Evolutionary conservation across 441 rosid genomes (phyloP).

Genomic region (Corymbia calophylla): DNA sequence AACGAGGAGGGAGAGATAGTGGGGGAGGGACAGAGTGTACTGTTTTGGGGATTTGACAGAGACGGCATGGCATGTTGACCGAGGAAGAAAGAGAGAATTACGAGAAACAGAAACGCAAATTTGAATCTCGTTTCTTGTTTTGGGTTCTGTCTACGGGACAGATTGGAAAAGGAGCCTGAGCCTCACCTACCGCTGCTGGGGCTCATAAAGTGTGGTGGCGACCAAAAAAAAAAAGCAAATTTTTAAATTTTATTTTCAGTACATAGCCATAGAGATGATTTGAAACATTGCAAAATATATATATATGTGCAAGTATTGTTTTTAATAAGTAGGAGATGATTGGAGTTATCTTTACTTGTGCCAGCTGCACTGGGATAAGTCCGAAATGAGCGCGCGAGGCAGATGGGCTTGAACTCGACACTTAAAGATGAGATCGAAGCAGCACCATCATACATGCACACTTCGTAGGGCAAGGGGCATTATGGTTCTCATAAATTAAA

Average conservation of each 20-base stretch:
- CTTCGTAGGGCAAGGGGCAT: background rate
- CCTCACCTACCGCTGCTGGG: background rate
- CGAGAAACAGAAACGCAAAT: background rate
- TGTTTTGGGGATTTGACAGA: background rate
- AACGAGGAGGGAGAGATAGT: background rate
- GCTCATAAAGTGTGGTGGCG: background rate
- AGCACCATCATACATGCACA: background rate
- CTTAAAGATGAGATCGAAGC: background rate
- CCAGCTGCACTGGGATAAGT: background rate
- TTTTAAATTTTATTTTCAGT: background rate
- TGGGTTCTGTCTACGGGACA: background rate
- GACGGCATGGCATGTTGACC: background rate
- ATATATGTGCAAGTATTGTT: background rate
- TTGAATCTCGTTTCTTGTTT: background rate
- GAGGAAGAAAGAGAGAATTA: background rate
- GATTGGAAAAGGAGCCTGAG: background rate
- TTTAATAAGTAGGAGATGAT: background rate
- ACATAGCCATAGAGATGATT: background rate
- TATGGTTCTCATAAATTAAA: background rate
- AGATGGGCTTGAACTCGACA: background rate
- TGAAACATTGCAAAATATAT: background rate
- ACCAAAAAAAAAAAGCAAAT: background rate
- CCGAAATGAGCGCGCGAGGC: background rate
- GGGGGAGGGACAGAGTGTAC: fast-evolving
- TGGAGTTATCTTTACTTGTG: fast-evolving